Conservation (phyloP, 2,329 filamentous ascomycete species). For the Lecanoromycetidae sp. region DNA sequence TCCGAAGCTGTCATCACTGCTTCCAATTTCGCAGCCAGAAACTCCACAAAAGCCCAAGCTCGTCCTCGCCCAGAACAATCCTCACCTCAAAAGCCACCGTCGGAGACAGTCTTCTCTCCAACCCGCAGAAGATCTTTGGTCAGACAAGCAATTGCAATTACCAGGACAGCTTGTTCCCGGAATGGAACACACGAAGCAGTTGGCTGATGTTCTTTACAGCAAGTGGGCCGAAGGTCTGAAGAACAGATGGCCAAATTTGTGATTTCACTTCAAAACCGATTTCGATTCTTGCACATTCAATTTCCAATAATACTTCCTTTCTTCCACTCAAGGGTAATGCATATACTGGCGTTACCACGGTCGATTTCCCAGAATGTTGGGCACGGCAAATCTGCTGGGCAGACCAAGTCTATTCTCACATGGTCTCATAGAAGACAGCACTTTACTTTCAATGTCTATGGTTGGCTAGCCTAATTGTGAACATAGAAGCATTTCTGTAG, state of each 20-base stretch:
- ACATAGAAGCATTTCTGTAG: neutral
- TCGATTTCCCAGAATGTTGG: neutral
- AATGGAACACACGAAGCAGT: slow-evolving; percentile 83
- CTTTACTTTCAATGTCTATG: neutral
- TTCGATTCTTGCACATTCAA: neutral
- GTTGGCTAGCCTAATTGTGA: neutral
- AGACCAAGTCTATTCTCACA: neutral
- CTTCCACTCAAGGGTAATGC: neutral
- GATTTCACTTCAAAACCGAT: neutral
- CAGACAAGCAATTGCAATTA: slow-evolving; percentile 38
- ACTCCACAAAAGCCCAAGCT: slow-evolving; percentile 47
- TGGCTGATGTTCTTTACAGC: slow-evolving; percentile 81
- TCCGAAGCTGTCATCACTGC: slow-evolving; percentile 28
- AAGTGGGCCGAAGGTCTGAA: slow-evolving; percentile 80
- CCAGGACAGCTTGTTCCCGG: slow-evolving; percentile 52
- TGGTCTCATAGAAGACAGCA: neutral
- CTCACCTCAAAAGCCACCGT: slow-evolving; percentile 68
- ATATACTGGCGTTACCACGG: neutral
- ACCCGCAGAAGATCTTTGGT: slow-evolving; percentile 29
- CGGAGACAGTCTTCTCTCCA: slow-evolving; percentile 44
- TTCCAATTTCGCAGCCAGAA: slow-evolving; percentile 28
- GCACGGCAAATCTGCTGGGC: neutral
- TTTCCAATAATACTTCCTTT: neutral
- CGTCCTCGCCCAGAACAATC: slow-evolving; percentile 68
- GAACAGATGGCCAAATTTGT: slow-evolving; percentile 47